Percentiles rank a stretch among this genome's conserved stretches.
phyloP scores from a whole-genome alignment of 805 yeast species.

The Starmera quercuum region DNA sequence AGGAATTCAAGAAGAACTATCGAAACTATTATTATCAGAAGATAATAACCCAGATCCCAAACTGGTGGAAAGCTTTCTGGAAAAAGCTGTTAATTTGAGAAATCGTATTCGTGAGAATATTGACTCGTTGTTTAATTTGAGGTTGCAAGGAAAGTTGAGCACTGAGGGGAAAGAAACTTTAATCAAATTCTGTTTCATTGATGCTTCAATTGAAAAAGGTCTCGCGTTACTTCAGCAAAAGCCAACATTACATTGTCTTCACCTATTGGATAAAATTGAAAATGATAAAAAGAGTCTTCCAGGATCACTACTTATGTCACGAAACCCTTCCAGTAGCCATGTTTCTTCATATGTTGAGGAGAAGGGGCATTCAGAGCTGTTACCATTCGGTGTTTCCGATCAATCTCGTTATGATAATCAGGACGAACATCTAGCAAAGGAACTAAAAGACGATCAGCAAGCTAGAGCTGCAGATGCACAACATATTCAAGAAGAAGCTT shows the following conservation, averaged over 20 bases:
- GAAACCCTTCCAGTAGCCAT: constrained; percentile 9
- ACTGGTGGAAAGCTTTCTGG: constrained; percentile 25
- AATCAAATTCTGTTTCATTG: constrained; percentile 62
- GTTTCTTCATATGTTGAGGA: constrained; percentile 19
- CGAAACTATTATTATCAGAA: constrained; percentile 32
- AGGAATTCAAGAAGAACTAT: constrained; percentile 47
- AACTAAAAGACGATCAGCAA: constrained; percentile 17
- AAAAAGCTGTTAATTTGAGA: constrained; percentile 29
- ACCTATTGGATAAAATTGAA: not conserved
- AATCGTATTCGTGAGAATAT: constrained; percentile 38
- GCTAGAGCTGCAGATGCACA: constrained; percentile 9
- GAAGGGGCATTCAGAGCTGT: constrained; percentile 24
- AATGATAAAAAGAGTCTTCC: not conserved
- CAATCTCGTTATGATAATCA: constrained; percentile 18
- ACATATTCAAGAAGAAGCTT: constrained; percentile 18
- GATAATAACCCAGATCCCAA: constrained; percentile 18
- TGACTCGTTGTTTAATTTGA: constrained; percentile 50
- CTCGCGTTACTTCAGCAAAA: constrained; percentile 25
- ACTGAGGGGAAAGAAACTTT: constrained; percentile 75
- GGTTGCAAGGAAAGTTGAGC: constrained; percentile 46
- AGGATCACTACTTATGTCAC: constrained; percentile 6
- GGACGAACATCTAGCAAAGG: constrained; percentile 20
- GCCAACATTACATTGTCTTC: constrained; percentile 6
- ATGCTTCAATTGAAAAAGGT: constrained; percentile 60
- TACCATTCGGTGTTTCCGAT: constrained; percentile 28